Conservation (phyloP, 2,329 filamentous ascomycete genomes). For the Sphaerulina musiva region DNA sequence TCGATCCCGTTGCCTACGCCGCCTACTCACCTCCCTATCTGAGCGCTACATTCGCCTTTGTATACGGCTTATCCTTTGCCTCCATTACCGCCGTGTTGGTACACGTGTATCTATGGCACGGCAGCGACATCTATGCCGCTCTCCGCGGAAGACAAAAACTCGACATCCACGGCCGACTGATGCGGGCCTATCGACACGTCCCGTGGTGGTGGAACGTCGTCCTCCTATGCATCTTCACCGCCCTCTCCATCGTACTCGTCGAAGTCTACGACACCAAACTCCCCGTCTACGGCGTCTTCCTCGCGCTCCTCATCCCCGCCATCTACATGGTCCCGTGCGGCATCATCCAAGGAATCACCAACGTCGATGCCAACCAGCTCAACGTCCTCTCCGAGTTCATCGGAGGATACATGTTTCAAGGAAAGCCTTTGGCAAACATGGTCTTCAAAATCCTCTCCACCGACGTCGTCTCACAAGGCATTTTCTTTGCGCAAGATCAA, state of each 20-base stretch:
- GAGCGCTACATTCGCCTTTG: constrained; percentile 35
- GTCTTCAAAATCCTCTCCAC: constrained; percentile 28
- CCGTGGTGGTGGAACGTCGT: constrained; percentile 60
- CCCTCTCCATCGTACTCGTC: constrained; percentile 25
- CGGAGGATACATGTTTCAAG: constrained; percentile 45
- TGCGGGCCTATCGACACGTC: constrained; percentile 75
- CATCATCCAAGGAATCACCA: constrained; percentile 84
- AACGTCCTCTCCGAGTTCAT: constrained; percentile 44
- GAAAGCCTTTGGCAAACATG: constrained; percentile 35
- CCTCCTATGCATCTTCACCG: constrained; percentile 24
- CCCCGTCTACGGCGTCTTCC: constrained; percentile 77
- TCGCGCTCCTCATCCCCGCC: constrained; percentile 70
- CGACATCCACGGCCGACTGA: constrained; percentile 63
- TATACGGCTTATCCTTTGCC: constrained; percentile 36
- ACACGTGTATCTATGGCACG: constrained; percentile 34
- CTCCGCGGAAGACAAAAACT: constrained; percentile 25
- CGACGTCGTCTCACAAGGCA: constrained; percentile 32
- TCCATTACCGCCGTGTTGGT: constrained; percentile 35
- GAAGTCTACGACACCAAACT: constrained; percentile 27
- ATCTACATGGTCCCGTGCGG: constrained; percentile 84
- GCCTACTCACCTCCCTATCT: constrained; percentile 41
- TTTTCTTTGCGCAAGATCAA: constrained; percentile 32
- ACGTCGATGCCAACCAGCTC: constrained; percentile 33
- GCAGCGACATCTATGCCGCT: constrained; percentile 31
- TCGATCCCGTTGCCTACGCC: constrained; percentile 29